Percentiles rank a stretch among this genome's conserved stretches.
Evolutionary conservation across 495 filamentous ascomycete species (phyloP).

Genomic region (Aspergillus coremiiformis): DNA sequence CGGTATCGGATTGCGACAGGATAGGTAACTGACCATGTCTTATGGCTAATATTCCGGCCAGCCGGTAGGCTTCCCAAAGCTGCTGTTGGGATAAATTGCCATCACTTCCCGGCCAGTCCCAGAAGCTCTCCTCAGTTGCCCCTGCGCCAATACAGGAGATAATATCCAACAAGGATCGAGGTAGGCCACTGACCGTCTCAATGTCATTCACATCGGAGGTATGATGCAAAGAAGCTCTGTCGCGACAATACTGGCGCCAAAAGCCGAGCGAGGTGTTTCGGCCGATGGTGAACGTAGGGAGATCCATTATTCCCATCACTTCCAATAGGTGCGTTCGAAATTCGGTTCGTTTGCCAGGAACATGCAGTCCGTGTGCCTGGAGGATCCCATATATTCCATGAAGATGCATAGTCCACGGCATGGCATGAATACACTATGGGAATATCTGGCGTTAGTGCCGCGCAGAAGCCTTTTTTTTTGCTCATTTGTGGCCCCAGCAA

Average conservation of each 20-base stretch:
- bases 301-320: constrained; percentile 35
- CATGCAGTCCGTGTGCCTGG: constrained; percentile 14
- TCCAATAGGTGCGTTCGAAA: constrained; percentile 29
- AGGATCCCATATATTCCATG: constrained; percentile 33
- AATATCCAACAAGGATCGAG: constrained; percentile 26
- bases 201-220: constrained; percentile 1
- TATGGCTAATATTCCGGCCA: constrained; percentile 26
- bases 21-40: background rate
- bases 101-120: constrained; percentile 28
- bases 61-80: constrained; percentile 30
- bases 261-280: constrained; percentile 27
- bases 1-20: background rate
- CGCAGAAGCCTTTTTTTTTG: background rate
- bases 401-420: constrained; percentile 35
- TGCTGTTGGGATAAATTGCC: constrained; percentile 28
- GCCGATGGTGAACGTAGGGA: constrained; percentile 25
- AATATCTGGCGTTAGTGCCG: background rate
- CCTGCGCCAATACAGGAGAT: constrained; percentile 21
- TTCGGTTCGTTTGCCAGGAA: background rate
- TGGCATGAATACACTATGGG: constrained; percentile 26
- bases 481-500: background rate
- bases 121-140: constrained; percentile 26
- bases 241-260: constrained; percentile 26
- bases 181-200: constrained; percentile 30
- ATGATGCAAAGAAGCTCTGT: constrained; percentile 4